These are phyloP conservation scores for Phaseolus coccineus DNA, from an alignment of 331 rosid genomes.

Conservation along the genomic window DNA sequence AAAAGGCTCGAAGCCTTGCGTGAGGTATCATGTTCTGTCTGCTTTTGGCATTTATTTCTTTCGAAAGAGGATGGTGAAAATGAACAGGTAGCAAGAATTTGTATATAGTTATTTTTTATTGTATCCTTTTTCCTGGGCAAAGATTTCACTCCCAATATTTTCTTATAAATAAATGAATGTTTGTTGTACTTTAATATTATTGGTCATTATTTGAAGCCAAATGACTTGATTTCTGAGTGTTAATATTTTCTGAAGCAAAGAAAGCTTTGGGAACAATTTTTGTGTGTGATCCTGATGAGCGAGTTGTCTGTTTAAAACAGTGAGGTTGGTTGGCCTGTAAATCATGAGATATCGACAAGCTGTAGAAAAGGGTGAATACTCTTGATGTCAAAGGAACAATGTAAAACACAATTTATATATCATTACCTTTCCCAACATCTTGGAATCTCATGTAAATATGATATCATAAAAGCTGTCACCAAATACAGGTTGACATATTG, in stretches of 20 bases:
- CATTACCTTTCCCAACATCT: conserved; percentile 45
- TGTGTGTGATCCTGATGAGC: conserved; percentile 40
- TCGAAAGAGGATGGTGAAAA: conserved; percentile 43
- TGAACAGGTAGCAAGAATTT: conserved; percentile 52
- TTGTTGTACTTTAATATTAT: conserved; percentile 41
- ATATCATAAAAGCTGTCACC: conserved; percentile 53
- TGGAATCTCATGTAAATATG: conserved; percentile 41
- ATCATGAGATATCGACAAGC: conserved; percentile 47
- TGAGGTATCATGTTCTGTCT: conserved; percentile 78
- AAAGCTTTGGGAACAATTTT: conserved; percentile 34
- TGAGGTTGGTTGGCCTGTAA: conserved; percentile 50
- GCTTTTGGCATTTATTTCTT: conserved; percentile 49
- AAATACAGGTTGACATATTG: conserved; percentile 59
- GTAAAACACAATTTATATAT: conserved; percentile 55
- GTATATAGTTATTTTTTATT: conserved; percentile 50
- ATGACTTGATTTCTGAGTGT: conserved; percentile 44
- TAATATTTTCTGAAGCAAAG: conserved; percentile 41
- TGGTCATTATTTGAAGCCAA: conserved; percentile 43
- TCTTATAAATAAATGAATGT: conserved; percentile 40
- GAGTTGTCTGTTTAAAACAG: conserved; percentile 46
- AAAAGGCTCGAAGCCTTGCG: conserved; percentile 66
- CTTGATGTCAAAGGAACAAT: conserved; percentile 49
- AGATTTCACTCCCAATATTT: conserved; percentile 41
- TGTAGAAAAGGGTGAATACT: conserved; percentile 49
- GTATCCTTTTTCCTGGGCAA: conserved; percentile 44